Evolutionary conservation across 768 basidiomycete genomes (phyloP).

Genomic region (Amanita jacksonii): DNA sequence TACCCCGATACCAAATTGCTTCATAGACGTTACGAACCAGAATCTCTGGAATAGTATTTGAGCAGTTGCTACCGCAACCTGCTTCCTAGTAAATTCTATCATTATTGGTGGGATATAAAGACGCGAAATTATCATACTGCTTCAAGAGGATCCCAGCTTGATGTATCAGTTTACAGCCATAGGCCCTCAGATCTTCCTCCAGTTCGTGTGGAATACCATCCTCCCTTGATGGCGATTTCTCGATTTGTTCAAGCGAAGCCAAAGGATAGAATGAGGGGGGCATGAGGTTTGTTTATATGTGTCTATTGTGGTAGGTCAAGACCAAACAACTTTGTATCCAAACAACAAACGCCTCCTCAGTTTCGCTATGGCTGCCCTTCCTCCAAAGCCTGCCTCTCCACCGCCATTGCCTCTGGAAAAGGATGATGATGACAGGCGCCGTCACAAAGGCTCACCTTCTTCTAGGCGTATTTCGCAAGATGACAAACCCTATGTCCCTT

Average conservation of each 20-base stretch:
- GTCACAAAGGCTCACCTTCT: slow-evolving; percentile 16
- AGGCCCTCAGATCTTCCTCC: slow-evolving; percentile 83
- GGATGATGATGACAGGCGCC: slow-evolving; percentile 20
- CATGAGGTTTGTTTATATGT: slow-evolving; percentile 21
- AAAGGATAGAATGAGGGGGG: slow-evolving; percentile 62
- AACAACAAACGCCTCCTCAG: too few relatives aligned
- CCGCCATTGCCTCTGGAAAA: slow-evolving; percentile 16
- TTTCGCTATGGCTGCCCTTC: slow-evolving; percentile 29
- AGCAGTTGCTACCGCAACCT: slow-evolving; percentile 94
- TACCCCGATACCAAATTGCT: slow-evolving; percentile 89
- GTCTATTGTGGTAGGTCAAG: slow-evolving; percentile 3
- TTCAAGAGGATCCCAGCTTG: slow-evolving; percentile 87
- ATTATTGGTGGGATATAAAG: background rate
- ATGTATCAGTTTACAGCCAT: slow-evolving; percentile 91
- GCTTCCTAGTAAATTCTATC: slow-evolving; percentile 50
- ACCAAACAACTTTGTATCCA: background rate
- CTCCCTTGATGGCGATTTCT: slow-evolving; percentile 67
- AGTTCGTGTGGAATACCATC: slow-evolving; percentile 77
- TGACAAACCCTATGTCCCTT: slow-evolving; percentile 11
- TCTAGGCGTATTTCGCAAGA: slow-evolving; percentile 13
- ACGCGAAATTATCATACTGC: slow-evolving; percentile 48
- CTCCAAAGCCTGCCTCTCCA: slow-evolving; percentile 29
- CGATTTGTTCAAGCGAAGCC: slow-evolving; percentile 71
- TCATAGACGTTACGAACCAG: slow-evolving; percentile 93
- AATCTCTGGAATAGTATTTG: slow-evolving; percentile 96